Conservation (phyloP, 192 early-diverging fungal genomes). For the Paraglomus occultum region DNA sequence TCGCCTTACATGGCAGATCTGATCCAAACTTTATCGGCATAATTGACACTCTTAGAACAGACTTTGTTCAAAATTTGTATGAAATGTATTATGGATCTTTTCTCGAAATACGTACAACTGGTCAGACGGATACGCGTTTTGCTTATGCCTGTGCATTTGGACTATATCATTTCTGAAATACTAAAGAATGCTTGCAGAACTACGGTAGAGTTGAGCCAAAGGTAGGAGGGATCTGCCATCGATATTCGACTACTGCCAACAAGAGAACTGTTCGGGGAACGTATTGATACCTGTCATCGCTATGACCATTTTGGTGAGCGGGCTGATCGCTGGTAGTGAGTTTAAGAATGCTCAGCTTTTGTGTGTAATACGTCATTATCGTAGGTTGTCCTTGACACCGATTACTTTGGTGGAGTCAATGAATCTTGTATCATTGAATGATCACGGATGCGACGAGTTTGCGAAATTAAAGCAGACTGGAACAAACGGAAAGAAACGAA, state of each 20-base stretch:
- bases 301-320: constrained; percentile 85
- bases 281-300: constrained; percentile 76
- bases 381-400: constrained; percentile 84
- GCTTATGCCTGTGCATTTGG: constrained; percentile 90
- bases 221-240: constrained; percentile 65
- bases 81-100: constrained; percentile 87
- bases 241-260: constrained; percentile 88
- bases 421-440: constrained; percentile 76
- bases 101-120: constrained; percentile 68
- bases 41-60: constrained; percentile 77
- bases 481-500: too few relatives aligned
- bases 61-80: constrained; percentile 81
- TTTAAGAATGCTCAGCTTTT: not conserved
- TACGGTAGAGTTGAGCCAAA: constrained; percentile 70
- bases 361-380: not conserved
- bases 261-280: constrained; percentile 45
- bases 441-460: constrained; percentile 92
- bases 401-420: constrained; percentile 93
- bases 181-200: constrained; percentile 89
- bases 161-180: constrained; percentile 91
- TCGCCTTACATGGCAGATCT: constrained; percentile 65
- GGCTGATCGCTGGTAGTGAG: constrained; percentile 73
- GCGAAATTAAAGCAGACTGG: constrained; percentile 84
- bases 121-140: constrained; percentile 62
- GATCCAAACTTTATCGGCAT: constrained; percentile 67